These are phyloP conservation scores for Clitoria ternatea DNA, from an alignment of 306 rosid genomes.

Conservation along the genomic window DNA sequence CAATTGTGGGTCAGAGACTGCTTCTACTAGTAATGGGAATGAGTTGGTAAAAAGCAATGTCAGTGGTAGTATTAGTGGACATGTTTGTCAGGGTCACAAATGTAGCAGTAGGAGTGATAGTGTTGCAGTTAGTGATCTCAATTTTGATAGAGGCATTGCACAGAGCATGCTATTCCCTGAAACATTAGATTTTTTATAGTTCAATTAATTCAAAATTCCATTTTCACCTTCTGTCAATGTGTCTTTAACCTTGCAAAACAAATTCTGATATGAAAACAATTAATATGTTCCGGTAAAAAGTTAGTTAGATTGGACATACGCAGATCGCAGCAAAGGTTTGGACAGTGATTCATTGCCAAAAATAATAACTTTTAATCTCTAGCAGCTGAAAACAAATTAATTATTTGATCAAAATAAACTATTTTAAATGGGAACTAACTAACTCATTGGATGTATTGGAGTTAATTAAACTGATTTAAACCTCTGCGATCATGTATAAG, in stretches of 20 bases:
- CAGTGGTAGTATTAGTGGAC: constrained; percentile 28
- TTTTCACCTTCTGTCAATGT: neutral
- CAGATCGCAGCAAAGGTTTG: neutral
- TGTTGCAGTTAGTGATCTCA: constrained; percentile 34
- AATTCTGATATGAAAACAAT: neutral
- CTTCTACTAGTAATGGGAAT: constrained; percentile 20
- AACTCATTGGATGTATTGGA: neutral
- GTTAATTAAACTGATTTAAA: neutral
- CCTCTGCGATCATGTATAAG: too few relatives aligned
- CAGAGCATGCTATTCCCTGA: constrained; percentile 27
- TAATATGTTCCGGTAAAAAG: neutral
- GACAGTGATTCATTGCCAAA: neutral
- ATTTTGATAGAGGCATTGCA: constrained; percentile 33
- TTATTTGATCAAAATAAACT: neutral
- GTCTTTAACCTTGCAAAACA: neutral
- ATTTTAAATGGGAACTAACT: neutral
- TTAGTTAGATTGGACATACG: neutral
- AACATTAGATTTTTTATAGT: constrained; percentile 35
- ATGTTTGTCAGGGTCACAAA: constrained; percentile 9
- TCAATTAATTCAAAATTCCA: constrained; percentile 10
- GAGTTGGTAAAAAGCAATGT: constrained; percentile 29
- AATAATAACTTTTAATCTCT: neutral
- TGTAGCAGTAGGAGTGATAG: constrained; percentile 31
- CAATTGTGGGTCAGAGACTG: constrained; percentile 36
- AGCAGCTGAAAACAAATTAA: neutral